A percentile compares a stretch with the other conserved stretches of the same genome.
phyloP scores from a whole-genome alignment of 768 basidiomycete species.

The Basidioascus undulatus region DNA sequence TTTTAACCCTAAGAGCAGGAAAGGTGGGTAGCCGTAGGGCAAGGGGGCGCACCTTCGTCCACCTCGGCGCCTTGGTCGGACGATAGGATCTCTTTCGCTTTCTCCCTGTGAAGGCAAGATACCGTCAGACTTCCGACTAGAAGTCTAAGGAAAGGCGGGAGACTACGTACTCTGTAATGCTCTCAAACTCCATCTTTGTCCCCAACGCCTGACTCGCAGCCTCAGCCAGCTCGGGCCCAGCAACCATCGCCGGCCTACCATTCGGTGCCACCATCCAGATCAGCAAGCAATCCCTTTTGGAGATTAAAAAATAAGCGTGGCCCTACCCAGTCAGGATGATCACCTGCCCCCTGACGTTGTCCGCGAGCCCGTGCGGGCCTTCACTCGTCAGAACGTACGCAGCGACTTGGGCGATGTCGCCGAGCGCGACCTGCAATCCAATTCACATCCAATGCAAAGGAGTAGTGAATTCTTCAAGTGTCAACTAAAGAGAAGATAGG shows the following conservation, averaged over 20 bases:
- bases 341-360: conserved; percentile 15
- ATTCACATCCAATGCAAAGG: no score
- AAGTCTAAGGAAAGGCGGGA: no score
- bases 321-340: conserved; percentile 14
- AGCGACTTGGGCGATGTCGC: conserved; percentile 15
- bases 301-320: neutral
- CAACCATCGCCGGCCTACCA: conserved; percentile 7
- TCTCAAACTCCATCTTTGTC: conserved; percentile 13
- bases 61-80: neutral
- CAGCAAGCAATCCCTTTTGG: neutral
- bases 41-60: neutral
- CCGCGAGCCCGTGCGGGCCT: conserved; percentile 17
- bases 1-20: no score
- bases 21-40: no score
- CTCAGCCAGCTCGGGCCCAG: conserved; percentile 14
- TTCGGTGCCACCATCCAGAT: no score
- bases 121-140: no score
- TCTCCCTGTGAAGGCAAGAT: no score
- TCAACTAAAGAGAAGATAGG: no score
- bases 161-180: conserved; percentile 11
- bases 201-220: conserved; percentile 13
- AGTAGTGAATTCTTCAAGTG: no score
- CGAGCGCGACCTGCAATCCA: conserved; percentile 16
- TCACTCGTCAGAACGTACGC: conserved; percentile 15
- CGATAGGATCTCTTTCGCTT: neutral